Conservation (phyloP, 805 yeast species). For the Saturnispora ahearnii region DNA sequence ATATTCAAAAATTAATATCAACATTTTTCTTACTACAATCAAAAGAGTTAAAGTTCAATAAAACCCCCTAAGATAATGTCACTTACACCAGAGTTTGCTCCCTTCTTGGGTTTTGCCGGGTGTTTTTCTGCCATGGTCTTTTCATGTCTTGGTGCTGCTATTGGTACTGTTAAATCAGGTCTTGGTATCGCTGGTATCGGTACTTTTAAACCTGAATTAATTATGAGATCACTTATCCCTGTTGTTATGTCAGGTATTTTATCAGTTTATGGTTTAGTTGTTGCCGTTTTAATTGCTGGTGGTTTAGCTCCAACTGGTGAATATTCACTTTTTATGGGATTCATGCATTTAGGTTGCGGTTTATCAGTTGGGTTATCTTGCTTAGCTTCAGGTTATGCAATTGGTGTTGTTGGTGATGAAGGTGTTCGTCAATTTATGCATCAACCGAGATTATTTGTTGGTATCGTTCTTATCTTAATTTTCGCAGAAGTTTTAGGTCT, state of each 20-base stretch:
- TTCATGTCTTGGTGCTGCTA: slow-evolving; percentile 96
- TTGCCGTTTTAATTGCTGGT: slow-evolving; percentile 90
- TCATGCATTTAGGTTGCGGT: slow-evolving; percentile 96
- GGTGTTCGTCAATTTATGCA: slow-evolving; percentile 98
- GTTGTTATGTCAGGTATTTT: slow-evolving; percentile 98
- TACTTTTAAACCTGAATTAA: slow-evolving; percentile 92
- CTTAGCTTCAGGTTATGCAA: slow-evolving; percentile 93
- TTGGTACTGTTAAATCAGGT: slow-evolving; percentile 97
- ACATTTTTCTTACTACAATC: background rate
- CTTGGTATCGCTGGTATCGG: slow-evolving; percentile 98
- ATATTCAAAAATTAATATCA: background rate
- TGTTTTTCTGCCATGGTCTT: slow-evolving; percentile 89
- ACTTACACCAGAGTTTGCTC: slow-evolving; percentile 79
- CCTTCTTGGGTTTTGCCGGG: slow-evolving; percentile 96
- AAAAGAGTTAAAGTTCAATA: too few relatives aligned
- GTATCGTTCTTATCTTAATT: slow-evolving; percentile 94
- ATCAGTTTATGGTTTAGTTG: slow-evolving; percentile 95
- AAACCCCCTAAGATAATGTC: background rate
- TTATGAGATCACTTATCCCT: slow-evolving; percentile 92
- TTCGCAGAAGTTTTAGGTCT: slow-evolving; percentile 97
- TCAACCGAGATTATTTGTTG: slow-evolving; percentile 95
- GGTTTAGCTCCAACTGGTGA: slow-evolving; percentile 69
- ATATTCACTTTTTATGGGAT: slow-evolving; percentile 89
- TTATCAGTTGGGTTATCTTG: slow-evolving; percentile 94
- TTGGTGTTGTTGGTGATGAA: slow-evolving; percentile 98